Conservation (phyloP, 352 stramenopile genomes). For the Globisporangium paroecandrum region DNA sequence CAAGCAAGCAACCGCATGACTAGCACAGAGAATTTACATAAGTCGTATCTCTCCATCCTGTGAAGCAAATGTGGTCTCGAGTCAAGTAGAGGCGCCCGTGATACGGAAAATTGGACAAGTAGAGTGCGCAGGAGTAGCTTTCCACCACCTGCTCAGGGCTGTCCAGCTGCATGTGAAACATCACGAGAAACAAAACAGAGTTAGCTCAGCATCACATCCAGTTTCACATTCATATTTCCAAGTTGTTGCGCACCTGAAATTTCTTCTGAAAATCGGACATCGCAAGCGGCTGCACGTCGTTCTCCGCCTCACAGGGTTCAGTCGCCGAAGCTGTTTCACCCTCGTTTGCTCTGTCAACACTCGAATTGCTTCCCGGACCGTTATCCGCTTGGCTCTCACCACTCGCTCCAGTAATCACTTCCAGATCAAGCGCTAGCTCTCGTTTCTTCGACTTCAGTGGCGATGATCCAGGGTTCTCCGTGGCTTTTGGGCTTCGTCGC, state of each 20-base stretch:
- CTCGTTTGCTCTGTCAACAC: slow-evolving; percentile 3
- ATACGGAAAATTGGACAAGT: slow-evolving; percentile 76
- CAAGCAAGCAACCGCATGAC: not conserved
- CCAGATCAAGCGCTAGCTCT: slow-evolving; percentile 11
- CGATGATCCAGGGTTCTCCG: slow-evolving; percentile 7
- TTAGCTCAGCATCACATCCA: not conserved
- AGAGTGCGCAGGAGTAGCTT: slow-evolving; percentile 81
- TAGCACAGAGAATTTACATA: slow-evolving; percentile 41
- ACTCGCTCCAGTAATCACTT: slow-evolving; percentile 9
- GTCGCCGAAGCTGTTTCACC: slow-evolving; percentile 10
- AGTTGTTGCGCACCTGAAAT: slow-evolving; percentile 50
- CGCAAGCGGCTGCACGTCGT: slow-evolving; percentile 41
- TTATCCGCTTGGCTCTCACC: not conserved
- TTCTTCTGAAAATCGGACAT: slow-evolving; percentile 81
- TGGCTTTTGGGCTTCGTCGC: slow-evolving; percentile 11
- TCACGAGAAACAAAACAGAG: not conserved
- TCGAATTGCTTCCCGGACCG: not conserved
- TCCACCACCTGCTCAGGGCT: slow-evolving; percentile 75
- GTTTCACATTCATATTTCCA: not conserved
- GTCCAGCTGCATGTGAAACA: slow-evolving; percentile 38
- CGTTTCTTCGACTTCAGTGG: slow-evolving; percentile 10
- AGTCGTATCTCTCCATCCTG: slow-evolving; percentile 74
- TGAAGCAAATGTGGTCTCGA: slow-evolving; percentile 72
- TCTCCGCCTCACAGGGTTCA: slow-evolving; percentile 21
- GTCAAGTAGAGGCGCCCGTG: slow-evolving; percentile 81